A percentile compares a stretch with the other conserved stretches of the same genome.
phyloP scores from a whole-genome alignment of 768 basidiomycete genomes.

The Austroboletus eburneus region DNA sequence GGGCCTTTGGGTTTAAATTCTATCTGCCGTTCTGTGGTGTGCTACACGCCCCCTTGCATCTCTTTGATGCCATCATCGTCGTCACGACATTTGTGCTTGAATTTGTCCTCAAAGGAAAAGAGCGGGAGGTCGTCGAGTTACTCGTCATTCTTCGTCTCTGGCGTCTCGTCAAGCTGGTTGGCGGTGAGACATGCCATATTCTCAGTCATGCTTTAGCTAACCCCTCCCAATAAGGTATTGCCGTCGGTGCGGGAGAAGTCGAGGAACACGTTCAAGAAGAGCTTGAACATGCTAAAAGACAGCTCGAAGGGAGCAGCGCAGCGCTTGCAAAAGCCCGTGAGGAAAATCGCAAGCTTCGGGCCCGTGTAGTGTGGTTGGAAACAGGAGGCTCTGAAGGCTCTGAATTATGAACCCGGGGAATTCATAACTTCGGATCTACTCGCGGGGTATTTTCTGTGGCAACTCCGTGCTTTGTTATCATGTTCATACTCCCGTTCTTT shows the following conservation, averaged over 20 bases:
- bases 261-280: conserved; percentile 50
- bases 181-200: conserved; percentile 34
- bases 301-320: conserved; percentile 43
- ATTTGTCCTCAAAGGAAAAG: conserved; percentile 59
- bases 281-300: conserved; percentile 44
- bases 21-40: conserved; percentile 59
- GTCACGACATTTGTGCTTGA: conserved; percentile 72
- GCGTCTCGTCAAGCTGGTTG: conserved; percentile 75
- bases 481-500: conserved; percentile 6
- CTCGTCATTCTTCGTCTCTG: conserved; percentile 75
- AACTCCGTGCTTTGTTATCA: conserved; percentile 9
- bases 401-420: conserved; percentile 25
- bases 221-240: conserved; percentile 48
- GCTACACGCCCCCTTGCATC: conserved; percentile 58
- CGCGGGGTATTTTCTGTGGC: conserved; percentile 6
- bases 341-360: conserved; percentile 53
- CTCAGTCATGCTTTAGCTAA: background rate
- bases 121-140: conserved; percentile 65
- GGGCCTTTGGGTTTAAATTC: conserved; percentile 58
- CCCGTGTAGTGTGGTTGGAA: conserved; percentile 34
- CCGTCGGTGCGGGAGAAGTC: conserved; percentile 70
- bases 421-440: conserved; percentile 8
- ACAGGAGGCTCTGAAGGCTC: conserved; percentile 33
- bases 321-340: conserved; percentile 43
- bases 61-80: conserved; percentile 71